Evolutionary conservation across 2,329 filamentous ascomycete genomes (phyloP), one percentile per base, ranked within the genome.

Genomic region (Trichoderma koningii): DNA sequence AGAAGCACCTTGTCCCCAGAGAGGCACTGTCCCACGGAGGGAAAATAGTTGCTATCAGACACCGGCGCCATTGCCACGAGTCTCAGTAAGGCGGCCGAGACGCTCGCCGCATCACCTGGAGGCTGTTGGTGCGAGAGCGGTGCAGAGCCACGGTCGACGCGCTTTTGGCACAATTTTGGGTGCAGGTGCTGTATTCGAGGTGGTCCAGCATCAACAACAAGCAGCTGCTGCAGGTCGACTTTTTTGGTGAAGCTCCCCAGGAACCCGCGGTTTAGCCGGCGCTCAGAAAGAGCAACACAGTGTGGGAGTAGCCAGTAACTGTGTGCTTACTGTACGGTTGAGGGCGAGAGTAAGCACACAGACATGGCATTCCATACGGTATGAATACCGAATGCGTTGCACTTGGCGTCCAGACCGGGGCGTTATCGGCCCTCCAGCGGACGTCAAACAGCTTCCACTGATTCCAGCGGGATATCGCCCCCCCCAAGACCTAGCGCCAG

Each of bases 21-120:
- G 73, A 98, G 84, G 80, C 92, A 96, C 75, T 90, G 88, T 78
- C 92, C 90, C 78, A 97, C 83, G 74, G 92, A 87, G 74, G 93
- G 92, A 73, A 96, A 90, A 80, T 93, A 95, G 76, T 85, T 82
- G 74, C 82, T 81, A 79, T 90, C 88, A 73, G 86, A 84, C 74
- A 86, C 80, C 78, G 88, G 84, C 81, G 87, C 89, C 89, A 92
- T 93, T 81, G 79, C 82, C 81, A 76, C 80, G 76, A 79, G 78
- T 78, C 79, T 83, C 79, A 82, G 79, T 78, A 77, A 66, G 72
- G 75, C 70, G 73, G 73, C 72, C 74, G 73, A 71, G 73, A 69
- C 73, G 74, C 71, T 70, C 75, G 74, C 76, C 71, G 74, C 77
- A 79, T 79, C 74, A 76, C 75, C 75, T 73, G 68, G 63, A 67